Percentiles rank a stretch among this genome's conserved stretches.
Evolutionary conservation across 495 filamentous ascomycete species (phyloP).

Genomic region (Aspergillus ellipticus): DNA sequence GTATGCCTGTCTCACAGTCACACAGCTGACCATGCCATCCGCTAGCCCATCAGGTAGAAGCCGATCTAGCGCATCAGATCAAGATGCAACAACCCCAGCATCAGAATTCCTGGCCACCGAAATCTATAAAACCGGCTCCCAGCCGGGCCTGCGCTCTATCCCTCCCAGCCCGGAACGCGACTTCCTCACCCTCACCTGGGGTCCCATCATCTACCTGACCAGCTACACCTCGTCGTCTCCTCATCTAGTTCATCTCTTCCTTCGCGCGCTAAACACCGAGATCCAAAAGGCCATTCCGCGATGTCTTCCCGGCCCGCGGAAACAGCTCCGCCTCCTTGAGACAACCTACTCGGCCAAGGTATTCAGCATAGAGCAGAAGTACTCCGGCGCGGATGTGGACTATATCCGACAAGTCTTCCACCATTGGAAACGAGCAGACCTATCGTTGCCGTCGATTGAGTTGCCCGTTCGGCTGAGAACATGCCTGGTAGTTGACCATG

Average conservation of each 20-base stretch:
- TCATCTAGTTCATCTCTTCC: slow-evolving; percentile 18
- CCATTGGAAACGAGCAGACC: slow-evolving; percentile 24
- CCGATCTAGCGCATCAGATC: not conserved
- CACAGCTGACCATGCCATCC: not conserved
- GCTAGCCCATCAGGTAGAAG: not conserved
- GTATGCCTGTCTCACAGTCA: not conserved
- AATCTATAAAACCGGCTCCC: slow-evolving; percentile 25
- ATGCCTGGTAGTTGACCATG: slow-evolving; percentile 29
- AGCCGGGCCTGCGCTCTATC: slow-evolving; percentile 24
- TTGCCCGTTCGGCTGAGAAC: slow-evolving; percentile 25
- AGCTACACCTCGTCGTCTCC: slow-evolving; percentile 23
- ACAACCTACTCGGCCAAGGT: slow-evolving; percentile 24
- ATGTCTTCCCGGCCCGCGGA: slow-evolving; percentile 18
- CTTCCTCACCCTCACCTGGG: slow-evolving; percentile 30
- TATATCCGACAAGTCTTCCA: slow-evolving; percentile 23
- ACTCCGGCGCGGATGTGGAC: slow-evolving; percentile 13
- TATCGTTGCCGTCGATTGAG: slow-evolving; percentile 23
- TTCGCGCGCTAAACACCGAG: slow-evolving; percentile 24
- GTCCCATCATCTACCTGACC: slow-evolving; percentile 28
- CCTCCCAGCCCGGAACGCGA: slow-evolving; percentile 25
- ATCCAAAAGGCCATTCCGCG: slow-evolving; percentile 18
- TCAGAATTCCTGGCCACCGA: slow-evolving; percentile 26
- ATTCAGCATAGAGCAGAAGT: slow-evolving; percentile 18
- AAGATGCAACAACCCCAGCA: not conserved
- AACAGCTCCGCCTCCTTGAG: slow-evolving; percentile 16